Percentiles rank a stretch among this genome's conserved stretches.
phyloP scores from a whole-genome alignment of 306 rosid species.

The Mimosa bimucronata region DNA sequence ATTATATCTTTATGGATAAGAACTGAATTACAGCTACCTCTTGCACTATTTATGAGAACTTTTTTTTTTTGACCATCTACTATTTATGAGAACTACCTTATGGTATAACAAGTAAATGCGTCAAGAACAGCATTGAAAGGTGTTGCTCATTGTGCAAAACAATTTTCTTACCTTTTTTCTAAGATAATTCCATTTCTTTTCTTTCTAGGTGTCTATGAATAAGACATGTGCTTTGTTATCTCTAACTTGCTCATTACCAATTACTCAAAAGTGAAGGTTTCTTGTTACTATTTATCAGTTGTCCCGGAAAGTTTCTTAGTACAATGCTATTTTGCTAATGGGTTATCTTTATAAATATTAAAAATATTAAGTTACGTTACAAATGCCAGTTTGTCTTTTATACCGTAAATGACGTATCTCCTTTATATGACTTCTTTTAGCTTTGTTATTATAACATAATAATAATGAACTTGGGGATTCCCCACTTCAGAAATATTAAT shows the following conservation, averaged over 20 bases:
- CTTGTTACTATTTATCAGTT: slow-evolving; percentile 20
- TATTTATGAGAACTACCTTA: slow-evolving; percentile 38
- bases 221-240: slow-evolving; percentile 33
- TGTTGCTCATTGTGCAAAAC: background rate
- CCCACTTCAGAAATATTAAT: slow-evolving; percentile 56
- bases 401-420: background rate
- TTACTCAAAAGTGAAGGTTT: slow-evolving; percentile 40
- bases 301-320: slow-evolving; percentile 30
- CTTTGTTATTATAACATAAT: background rate
- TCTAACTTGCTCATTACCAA: slow-evolving; percentile 33
- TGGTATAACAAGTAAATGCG: slow-evolving; percentile 31
- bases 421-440: background rate
- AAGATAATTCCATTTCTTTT: background rate
- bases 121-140: slow-evolving; percentile 29
- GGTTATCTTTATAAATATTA: slow-evolving; percentile 8
- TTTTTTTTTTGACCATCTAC: too few species aligned
- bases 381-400: background rate
- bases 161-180: background rate
- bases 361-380: background rate
- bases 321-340: slow-evolving; percentile 31
- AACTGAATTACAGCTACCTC: slow-evolving; percentile 42
- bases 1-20: slow-evolving; percentile 38
- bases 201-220: slow-evolving; percentile 24
- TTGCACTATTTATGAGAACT: slow-evolving; percentile 3
- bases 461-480: slow-evolving; percentile 43